Evolutionary conservation across 2,329 filamentous ascomycete species (phyloP).

Genomic region (Pseudogymnoascus destructans): DNA sequence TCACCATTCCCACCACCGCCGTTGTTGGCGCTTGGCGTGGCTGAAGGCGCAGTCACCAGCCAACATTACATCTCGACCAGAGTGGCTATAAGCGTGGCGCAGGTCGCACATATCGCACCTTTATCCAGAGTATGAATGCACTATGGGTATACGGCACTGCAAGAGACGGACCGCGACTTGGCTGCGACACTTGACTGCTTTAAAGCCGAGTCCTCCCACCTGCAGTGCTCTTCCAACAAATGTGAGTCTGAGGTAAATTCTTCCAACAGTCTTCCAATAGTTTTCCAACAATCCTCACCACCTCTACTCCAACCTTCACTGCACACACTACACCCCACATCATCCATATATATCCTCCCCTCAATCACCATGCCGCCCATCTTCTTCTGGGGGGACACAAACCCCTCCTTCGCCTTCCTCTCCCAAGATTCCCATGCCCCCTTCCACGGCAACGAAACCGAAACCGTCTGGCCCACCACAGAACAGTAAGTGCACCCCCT

Average conservation of each 20-base stretch:
- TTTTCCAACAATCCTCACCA: background rate
- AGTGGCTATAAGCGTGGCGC: constrained; percentile 1
- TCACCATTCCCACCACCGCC: background rate
- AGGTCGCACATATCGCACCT: background rate
- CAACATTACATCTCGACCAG: background rate
- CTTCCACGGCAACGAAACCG: constrained; percentile 31
- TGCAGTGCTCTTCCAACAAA: background rate
- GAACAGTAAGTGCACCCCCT: constrained; percentile 32
- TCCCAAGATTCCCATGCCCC: constrained; percentile 47
- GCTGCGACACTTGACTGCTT: background rate
- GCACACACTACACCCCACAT: background rate
- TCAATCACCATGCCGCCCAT: constrained; percentile 2
- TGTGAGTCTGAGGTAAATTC: background rate
- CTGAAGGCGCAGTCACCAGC: constrained; percentile 3
- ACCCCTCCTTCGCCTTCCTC: constrained; percentile 40
- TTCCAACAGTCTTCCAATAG: background rate
- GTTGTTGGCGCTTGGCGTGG: background rate
- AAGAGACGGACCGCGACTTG: background rate
- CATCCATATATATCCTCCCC: background rate
- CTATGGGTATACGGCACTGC: background rate
- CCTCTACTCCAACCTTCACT: background rate
- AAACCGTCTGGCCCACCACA: constrained; percentile 34
- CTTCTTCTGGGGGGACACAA: constrained; percentile 37
- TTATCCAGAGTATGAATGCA: background rate
- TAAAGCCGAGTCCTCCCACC: background rate